Evolutionary conservation across 768 basidiomycete species (phyloP), one percentile per base, ranked within the genome.

Genomic region (Suillus brevipes): DNA sequence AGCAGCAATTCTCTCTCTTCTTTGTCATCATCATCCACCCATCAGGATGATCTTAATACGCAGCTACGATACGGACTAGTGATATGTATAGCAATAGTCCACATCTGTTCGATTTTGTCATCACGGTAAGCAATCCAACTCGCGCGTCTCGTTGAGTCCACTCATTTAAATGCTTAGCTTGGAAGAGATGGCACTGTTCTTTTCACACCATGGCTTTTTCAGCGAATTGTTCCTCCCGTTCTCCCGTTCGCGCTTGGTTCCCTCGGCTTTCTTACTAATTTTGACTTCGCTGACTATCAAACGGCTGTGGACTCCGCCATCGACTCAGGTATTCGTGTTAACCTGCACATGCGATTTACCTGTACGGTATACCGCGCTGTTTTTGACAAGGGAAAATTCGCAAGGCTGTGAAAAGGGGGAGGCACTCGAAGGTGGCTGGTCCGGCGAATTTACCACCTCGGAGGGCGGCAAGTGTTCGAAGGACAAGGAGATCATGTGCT

Each of bases 181-280:
- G 97, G 97, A 56, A 97, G 97, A 12, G 97, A 99, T 74, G 97
- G 97, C 14, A 99, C 97, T 0, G 95, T 99, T 3, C 86, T 99
- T 18, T 99, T 98, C 80, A 97, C 97, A 6, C 99, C 97, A 4
- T 99, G 97, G 97, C 82, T 99, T 37, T 99, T 99, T 82, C 97
- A 99, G 76, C 89, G 89, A 61, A 94, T 99, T 72, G 97, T 99
- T 18, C 97, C 97, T n/a, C 97, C 97, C 16, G 95, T 99, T 43
- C 89, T 99, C 16, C 89, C 97, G 1, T 99, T 99, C 75, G 96
- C 97, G 1, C 85, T 99, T 31, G 97, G 97, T 52, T 98, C 97
- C 6, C 86, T 99, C 31, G 97, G 97, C 56, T 99, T 99, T 80
- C 90, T 96, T 61, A 99, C 95, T 50, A 97, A 95, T 74, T 99